Evolutionary conservation across 495 filamentous ascomycete species (phyloP), one percentile per base, ranked within the genome.

Genomic region (Aspergillus conjunctus): DNA sequence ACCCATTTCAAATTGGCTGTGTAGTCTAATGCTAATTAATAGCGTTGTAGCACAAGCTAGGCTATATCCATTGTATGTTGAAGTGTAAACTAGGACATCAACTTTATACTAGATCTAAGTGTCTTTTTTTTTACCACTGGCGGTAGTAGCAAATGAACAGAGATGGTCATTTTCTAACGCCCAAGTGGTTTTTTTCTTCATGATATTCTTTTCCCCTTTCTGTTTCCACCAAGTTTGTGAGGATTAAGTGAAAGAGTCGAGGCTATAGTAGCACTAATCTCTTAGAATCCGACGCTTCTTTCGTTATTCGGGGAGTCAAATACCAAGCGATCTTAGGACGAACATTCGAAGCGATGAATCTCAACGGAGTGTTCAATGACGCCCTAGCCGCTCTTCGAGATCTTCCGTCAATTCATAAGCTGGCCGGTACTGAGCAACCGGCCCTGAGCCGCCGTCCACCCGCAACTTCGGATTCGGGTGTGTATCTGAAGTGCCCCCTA

Each of bases 401-500:
- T 97, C 94, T 57, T 92, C 86, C 44, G 85, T 81, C 56, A 98
- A 75, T 69, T 95, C 89, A 72, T 94, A 97, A 4, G 94, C 94
- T 8, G 94, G 94, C 33, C 88, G 72, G 68, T 89, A 97, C 74
- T 30, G 63, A 66, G 39, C n/a, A n/a, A n/a, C n/a, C n/a, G n/a
- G 54, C 67, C 45, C 68, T 68, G 12, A 63, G 12, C 7, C 21
- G 43, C 15, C 17, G 1, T 55, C 5, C 20, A 80, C 68, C 59
- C 77, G 81, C 62, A 98, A 75, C 43, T 78, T 84, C 14, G 94
- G 94, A 66, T 98, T 98, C 10, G 91, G 93, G 61, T 88, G 82
- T 4, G 94, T 98, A 78, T 98, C 92, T 22, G 82, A 87, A n/a
- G 85, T 90, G 3, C 94, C 92, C 2, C 94, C 94, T 7, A 98